A percentile compares a stretch with the other conserved stretches of the same genome.
These are phyloP conservation scores for Sporothrix inflata DNA, from an alignment of 2,329 filamentous ascomycete species.

Conservation along the genomic window DNA sequence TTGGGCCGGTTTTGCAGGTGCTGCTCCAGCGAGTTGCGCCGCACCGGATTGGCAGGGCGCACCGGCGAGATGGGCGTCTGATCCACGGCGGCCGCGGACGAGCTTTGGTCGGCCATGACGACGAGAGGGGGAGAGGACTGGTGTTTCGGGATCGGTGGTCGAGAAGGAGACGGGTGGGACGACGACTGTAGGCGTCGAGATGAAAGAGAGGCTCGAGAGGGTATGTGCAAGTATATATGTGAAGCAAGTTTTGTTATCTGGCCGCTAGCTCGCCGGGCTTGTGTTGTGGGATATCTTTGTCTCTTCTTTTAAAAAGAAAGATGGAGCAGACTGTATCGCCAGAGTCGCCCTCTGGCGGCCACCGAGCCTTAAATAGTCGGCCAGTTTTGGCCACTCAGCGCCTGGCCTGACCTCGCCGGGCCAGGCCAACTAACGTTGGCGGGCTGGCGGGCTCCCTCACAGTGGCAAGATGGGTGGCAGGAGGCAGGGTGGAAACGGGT, in stretches of 20 bases:
- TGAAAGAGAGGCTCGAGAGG: not conserved
- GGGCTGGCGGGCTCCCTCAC: conserved; percentile 7
- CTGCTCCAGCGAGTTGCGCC: conserved; percentile 73
- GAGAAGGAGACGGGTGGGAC: not conserved
- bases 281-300: not conserved
- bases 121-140: not conserved
- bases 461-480: conserved; percentile 26
- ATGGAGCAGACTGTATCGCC: not conserved
- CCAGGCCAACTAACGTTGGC: not conserved
- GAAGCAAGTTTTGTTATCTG: not conserved
- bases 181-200: not conserved
- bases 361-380: not conserved
- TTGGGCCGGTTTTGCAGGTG: conserved; percentile 74
- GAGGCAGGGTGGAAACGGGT: not conserved
- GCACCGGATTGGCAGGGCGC: conserved; percentile 49
- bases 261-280: not conserved
- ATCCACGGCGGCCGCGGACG: conserved; percentile 48
- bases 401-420: not conserved
- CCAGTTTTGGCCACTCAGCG: conserved; percentile 11
- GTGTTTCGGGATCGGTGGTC: not conserved
- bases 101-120: conserved; percentile 42
- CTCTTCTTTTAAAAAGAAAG: not conserved
- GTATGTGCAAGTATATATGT: not conserved
- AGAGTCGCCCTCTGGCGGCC: not conserved
- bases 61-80: conserved; percentile 62